These are phyloP conservation scores for Tylopilus felleus DNA, from an alignment of 768 basidiomycete genomes.

Conservation along the genomic window DNA sequence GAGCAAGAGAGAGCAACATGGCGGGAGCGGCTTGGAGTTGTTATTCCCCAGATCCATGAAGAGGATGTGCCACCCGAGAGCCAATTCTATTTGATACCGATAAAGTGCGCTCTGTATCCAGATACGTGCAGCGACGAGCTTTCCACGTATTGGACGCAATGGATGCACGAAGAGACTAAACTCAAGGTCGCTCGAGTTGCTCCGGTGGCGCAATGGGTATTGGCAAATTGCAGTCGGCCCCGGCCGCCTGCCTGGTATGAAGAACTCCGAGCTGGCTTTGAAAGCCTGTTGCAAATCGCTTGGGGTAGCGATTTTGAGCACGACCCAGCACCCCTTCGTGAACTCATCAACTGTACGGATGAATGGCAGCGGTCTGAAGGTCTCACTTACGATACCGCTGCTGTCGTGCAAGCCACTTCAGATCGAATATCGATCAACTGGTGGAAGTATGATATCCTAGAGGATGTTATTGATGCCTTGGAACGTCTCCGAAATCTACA, in stretches of 20 bases:
- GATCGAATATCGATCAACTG: not conserved
- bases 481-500: not conserved
- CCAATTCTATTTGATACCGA: too few species aligned
- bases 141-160: not conserved
- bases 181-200: not conserved
- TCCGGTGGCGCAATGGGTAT: not conserved
- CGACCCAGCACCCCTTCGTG: not conserved
- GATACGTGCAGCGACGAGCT: not conserved
- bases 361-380: not conserved
- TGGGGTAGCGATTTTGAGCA: not conserved
- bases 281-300: not conserved
- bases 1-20: not conserved
- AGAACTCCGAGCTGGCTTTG: not conserved
- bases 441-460: not conserved
- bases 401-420: not conserved
- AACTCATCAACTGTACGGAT: not conserved
- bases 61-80: too few species aligned
- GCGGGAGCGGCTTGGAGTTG: not conserved
- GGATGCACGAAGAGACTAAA: not conserved
- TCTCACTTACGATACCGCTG: not conserved
- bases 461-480: not conserved
- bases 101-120: too few species aligned
- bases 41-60: too few species aligned
- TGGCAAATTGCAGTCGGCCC: too few species aligned
- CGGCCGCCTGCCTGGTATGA: not conserved